Evolutionary conservation across 371 early-diverging fungal genomes (phyloP).

Genomic region (Mortierella sp.): DNA sequence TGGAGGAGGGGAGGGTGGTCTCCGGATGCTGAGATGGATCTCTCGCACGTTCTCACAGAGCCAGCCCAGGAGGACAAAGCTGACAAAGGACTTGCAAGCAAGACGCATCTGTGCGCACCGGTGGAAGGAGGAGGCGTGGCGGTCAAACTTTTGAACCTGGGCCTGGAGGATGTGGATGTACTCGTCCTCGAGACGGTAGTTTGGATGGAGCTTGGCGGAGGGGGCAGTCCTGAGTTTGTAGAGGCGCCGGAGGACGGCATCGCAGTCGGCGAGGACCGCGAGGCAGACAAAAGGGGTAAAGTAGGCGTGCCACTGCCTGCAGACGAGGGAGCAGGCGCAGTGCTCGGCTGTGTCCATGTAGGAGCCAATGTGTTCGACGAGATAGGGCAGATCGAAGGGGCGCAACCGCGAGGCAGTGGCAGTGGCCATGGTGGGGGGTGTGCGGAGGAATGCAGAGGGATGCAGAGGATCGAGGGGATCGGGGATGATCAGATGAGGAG

Average conservation of each 20-base stretch:
- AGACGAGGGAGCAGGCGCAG: slow-evolving; percentile 14
- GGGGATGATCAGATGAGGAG: too few relatives aligned
- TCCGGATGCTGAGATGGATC: not conserved
- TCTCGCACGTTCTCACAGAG: slow-evolving; percentile 2
- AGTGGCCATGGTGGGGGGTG: too few relatives aligned
- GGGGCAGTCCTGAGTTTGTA: not conserved
- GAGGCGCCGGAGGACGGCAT: slow-evolving; percentile 1
- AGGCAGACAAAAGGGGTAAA: slow-evolving; percentile 24
- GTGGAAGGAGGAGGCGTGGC: slow-evolving; percentile 5
- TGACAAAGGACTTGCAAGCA: not conserved
- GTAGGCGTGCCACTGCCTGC: slow-evolving; percentile 1
- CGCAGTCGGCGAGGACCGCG: slow-evolving; percentile 11
- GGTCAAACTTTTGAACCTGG: slow-evolving; percentile 2
- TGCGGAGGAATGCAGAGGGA: too few relatives aligned
- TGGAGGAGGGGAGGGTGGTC: too few relatives aligned
- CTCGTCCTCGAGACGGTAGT: slow-evolving; percentile 10
- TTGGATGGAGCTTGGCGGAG: not conserved
- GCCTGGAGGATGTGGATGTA: not conserved
- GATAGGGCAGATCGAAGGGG: slow-evolving; percentile 7
- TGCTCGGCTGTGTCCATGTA: not conserved
- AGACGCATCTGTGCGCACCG: not conserved
- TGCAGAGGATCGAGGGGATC: too few relatives aligned
- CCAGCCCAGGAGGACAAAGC: slow-evolving; percentile 22
- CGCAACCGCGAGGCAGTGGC: too few relatives aligned
- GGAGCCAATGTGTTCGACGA: slow-evolving; percentile 16